Evolutionary conservation across 2,329 filamentous ascomycete genomes (phyloP).

Genomic region (Cryphonectria carpinicola): DNA sequence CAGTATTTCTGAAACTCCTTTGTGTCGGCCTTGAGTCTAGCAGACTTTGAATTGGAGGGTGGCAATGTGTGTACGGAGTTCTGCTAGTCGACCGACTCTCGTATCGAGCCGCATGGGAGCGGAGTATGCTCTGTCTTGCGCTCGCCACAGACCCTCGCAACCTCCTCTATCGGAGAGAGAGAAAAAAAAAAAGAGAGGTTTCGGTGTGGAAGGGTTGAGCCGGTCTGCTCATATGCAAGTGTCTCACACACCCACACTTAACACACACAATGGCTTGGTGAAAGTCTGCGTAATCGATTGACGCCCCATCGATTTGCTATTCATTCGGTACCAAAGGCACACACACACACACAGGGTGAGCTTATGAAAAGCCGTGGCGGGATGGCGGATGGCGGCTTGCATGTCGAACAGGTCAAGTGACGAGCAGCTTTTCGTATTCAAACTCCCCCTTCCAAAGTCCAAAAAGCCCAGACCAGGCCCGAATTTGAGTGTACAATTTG

Average conservation of each 20-base stretch:
- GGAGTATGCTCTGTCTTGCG: background rate
- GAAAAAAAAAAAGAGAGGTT: background rate
- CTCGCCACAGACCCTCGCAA: background rate
- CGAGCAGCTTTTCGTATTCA: slow-evolving; percentile 2
- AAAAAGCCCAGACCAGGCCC: background rate
- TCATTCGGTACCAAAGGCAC: background rate
- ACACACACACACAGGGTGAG: background rate
- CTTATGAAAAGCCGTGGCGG: background rate
- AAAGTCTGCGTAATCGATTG: background rate
- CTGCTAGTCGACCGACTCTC: background rate
- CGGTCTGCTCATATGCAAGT: background rate
- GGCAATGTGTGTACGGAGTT: background rate
- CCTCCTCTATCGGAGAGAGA: background rate
- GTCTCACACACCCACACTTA: background rate
- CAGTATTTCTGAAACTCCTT: slow-evolving; percentile 1
- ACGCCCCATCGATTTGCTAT: background rate
- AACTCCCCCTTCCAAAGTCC: background rate
- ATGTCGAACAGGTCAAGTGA: background rate
- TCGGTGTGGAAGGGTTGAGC: background rate
- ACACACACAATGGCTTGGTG: background rate
- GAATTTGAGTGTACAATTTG: background rate
- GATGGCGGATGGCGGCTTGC: background rate
- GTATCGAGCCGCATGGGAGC: slow-evolving; percentile 10
- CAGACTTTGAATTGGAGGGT: background rate
- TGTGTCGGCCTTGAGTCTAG: background rate